Conservation (phyloP, 2,329 filamentous ascomycete genomes). For the Lecanicillium sp. region DNA sequence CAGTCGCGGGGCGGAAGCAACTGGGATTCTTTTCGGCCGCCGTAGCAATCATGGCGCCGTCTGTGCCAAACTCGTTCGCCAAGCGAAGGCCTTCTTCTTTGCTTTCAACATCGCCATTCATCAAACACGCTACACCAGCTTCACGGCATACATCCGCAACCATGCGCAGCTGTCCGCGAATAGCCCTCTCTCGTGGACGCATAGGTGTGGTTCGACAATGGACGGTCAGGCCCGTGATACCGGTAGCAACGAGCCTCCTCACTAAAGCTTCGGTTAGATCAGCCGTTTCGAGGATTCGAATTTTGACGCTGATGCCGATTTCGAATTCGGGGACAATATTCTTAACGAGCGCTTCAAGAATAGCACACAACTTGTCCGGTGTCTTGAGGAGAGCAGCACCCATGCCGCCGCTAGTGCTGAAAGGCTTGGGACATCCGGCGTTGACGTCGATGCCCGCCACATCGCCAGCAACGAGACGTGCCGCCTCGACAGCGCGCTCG, state of each 20-base stretch:
- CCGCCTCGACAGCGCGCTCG: conserved; percentile 73
- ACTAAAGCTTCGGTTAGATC: conserved; percentile 73
- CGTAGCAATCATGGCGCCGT: conserved; percentile 96
- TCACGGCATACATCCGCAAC: conserved; percentile 72
- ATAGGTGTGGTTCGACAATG: conserved; percentile 96
- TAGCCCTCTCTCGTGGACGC: conserved; percentile 81
- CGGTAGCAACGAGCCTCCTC: conserved; percentile 68
- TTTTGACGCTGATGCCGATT: conserved; percentile 96
- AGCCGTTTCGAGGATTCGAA: conserved; percentile 72
- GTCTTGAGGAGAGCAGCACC: conserved; percentile 82
- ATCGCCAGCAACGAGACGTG: conserved; percentile 73
- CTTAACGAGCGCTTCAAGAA: conserved; percentile 73
- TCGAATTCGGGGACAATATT: conserved; percentile 69
- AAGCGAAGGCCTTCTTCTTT: conserved; percentile 65
- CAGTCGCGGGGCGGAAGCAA: conserved; percentile 63
- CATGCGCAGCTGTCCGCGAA: conserved; percentile 80
- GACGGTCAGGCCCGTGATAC: conserved; percentile 85
- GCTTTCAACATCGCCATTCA: conserved; percentile 86
- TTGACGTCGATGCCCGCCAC: conserved; percentile 96
- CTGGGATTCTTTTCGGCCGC: conserved; percentile 86
- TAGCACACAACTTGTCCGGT: conserved; percentile 74
- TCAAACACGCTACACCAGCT: conserved; percentile 81
- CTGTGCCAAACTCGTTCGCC: conserved; percentile 71
- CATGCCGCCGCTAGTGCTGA: conserved; percentile 91
- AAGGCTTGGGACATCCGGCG: conserved; percentile 95